phyloP scores from a whole-genome alignment of 352 stramenopile genomes.

The Pythium angustatum region DNA sequence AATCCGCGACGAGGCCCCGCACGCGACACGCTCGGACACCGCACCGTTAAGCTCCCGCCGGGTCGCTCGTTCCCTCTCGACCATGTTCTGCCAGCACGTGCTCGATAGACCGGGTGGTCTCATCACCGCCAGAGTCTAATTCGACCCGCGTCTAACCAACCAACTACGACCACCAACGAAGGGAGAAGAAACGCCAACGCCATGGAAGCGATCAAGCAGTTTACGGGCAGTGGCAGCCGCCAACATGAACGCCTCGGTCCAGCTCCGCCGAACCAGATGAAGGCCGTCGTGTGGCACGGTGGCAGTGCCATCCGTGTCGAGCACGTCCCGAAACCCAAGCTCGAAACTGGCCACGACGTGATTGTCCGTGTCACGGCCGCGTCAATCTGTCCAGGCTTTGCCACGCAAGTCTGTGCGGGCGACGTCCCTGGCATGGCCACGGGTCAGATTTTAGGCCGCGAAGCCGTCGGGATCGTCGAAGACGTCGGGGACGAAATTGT shows the following conservation, averaged over 20 bases:
- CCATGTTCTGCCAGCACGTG: not conserved
- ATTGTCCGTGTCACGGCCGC: conserved; percentile 68
- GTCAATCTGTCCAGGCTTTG: conserved; percentile 60
- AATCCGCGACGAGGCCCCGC: not conserved
- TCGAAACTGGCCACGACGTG: conserved; percentile 51
- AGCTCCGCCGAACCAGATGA: conserved; percentile 40
- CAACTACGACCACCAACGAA: not conserved
- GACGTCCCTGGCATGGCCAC: conserved; percentile 50
- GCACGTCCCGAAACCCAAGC: conserved; percentile 55
- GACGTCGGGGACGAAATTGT: conserved; percentile 48
- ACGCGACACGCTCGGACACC: not conserved
- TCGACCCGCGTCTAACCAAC: not conserved
- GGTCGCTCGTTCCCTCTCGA: not conserved
- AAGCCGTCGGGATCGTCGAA: conserved; percentile 66
- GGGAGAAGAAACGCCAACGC: too few relatives aligned
- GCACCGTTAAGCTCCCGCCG: not conserved
- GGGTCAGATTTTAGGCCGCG: conserved; percentile 66
- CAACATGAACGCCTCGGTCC: conserved; percentile 24
- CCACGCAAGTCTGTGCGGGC: conserved; percentile 40
- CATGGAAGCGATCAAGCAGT: conserved; percentile 43
- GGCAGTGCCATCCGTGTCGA: conserved; percentile 54
- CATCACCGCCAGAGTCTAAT: conserved; percentile 15
- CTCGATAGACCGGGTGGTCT: not conserved
- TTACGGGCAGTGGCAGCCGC: conserved; percentile 27
- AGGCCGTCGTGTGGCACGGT: conserved; percentile 58